These are phyloP conservation scores for Piromyces sp. DNA, from an alignment of 192 early-diverging fungal genomes.

Conservation along the genomic window DNA sequence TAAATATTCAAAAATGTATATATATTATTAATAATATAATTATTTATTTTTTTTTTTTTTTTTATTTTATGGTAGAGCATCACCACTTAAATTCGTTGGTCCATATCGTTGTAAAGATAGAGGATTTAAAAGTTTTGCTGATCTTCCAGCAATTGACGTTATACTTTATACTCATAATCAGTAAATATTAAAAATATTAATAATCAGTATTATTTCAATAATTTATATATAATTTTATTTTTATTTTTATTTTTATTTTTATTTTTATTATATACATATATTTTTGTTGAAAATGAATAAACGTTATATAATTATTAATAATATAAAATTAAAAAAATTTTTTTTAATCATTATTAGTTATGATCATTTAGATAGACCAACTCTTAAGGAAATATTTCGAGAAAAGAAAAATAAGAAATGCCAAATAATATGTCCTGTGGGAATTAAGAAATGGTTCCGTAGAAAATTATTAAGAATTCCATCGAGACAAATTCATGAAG, in stretches of 20 bases:
- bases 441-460: conserved; percentile 49
- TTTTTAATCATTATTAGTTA: conserved; percentile 25
- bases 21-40: neutral
- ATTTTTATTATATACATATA: too few species aligned
- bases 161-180: conserved; percentile 74
- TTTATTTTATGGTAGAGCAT: too few species aligned
- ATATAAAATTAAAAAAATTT: neutral
- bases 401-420: conserved; percentile 7
- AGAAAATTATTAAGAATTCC: conserved; percentile 17
- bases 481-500: conserved; percentile 23
- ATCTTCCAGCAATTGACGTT: conserved; percentile 49
- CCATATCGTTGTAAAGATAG: conserved; percentile 14
- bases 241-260: too few species aligned
- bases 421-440: conserved; percentile 64
- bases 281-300: too few species aligned
- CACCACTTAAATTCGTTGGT: too few species aligned
- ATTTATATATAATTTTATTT: too few species aligned
- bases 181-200: neutral
- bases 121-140: conserved; percentile 1
- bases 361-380: conserved; percentile 61
- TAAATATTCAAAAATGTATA: neutral
- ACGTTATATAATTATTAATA: too few species aligned
- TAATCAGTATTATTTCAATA: too few species aligned
- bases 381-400: conserved; percentile 28
- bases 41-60: neutral